A percentile compares a stretch with the other conserved stretches of the same genome.
These are phyloP conservation scores for Domatiomyces catenatus DNA, from an alignment of 2,329 filamentous ascomycete species.

Conservation along the genomic window DNA sequence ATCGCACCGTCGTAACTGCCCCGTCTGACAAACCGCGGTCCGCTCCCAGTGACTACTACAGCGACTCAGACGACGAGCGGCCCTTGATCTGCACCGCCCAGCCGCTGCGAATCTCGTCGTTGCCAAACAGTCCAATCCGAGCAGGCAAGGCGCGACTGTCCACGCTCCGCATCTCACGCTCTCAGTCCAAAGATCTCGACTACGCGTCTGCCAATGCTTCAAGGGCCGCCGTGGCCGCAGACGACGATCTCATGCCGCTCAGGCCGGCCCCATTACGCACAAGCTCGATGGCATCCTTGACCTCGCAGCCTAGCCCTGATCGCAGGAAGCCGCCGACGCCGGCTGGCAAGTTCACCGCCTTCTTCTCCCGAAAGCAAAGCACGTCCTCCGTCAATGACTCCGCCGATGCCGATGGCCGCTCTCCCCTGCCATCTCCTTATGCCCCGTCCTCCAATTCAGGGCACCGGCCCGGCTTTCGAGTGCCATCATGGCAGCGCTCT, in stretches of 20 bases:
- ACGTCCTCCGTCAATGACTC: conserved; percentile 42
- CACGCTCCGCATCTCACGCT: background rate
- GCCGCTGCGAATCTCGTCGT: background rate
- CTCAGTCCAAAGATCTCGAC: background rate
- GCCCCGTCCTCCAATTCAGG: conserved; percentile 21
- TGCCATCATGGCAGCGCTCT: conserved; percentile 27
- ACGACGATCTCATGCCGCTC: conserved; percentile 29
- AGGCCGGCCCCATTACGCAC: conserved; percentile 31
- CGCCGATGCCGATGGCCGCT: conserved; percentile 46
- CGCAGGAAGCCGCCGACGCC: conserved; percentile 35
- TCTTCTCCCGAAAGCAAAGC: conserved; percentile 51
- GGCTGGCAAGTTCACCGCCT: conserved; percentile 44
- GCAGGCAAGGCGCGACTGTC: background rate
- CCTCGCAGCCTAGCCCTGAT: conserved; percentile 23
- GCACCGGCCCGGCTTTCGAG: conserved; percentile 10
- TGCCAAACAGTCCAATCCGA: background rate
- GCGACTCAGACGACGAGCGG: background rate
- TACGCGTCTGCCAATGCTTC: background rate
- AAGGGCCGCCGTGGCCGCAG: conserved; percentile 5
- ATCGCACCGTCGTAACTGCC: background rate
- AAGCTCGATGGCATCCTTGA: conserved; percentile 25
- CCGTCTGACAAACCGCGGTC: background rate
- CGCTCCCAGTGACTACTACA: background rate
- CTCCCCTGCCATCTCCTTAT: conserved; percentile 42
- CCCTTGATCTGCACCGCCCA: background rate